Percentiles rank a stretch among this genome's conserved stretches.
Evolutionary conservation across 768 basidiomycete genomes (phyloP).

Genomic region (Russula dissimulans): DNA sequence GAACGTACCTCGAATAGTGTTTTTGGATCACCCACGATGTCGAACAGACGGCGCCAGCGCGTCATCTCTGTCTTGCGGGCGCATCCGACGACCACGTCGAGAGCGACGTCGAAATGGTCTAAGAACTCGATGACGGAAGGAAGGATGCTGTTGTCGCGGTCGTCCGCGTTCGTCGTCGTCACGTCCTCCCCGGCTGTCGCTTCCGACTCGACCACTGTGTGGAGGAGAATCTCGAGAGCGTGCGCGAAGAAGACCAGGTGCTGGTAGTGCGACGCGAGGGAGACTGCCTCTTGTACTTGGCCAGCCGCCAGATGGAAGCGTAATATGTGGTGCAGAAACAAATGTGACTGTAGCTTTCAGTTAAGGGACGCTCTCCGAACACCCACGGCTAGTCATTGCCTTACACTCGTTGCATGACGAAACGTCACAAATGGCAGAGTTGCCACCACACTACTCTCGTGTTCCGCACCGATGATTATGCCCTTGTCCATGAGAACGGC

Average conservation of each 20-base stretch:
- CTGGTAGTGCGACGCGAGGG: slow-evolving; percentile 80
- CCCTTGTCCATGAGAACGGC: slow-evolving; percentile 99
- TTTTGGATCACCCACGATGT: slow-evolving; percentile 84
- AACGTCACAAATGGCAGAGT: slow-evolving; percentile 87
- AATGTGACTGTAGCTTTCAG: slow-evolving; percentile 56
- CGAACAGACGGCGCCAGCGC: slow-evolving; percentile 82
- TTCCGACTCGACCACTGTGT: slow-evolving; percentile 88
- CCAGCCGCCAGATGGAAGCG: slow-evolving; percentile 65
- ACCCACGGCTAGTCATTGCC: slow-evolving; percentile 23
- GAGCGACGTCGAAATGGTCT: slow-evolving; percentile 83
- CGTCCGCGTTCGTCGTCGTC: not conserved
- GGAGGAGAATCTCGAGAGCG: slow-evolving; percentile 87
- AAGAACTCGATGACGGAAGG: slow-evolving; percentile 77
- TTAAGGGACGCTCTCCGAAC: not conserved
- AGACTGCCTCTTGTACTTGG: slow-evolving; percentile 66
- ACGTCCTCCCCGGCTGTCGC: slow-evolving; percentile 25
- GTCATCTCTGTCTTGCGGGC: slow-evolving; percentile 95
- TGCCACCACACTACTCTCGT: slow-evolving; percentile 67
- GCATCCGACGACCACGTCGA: slow-evolving; percentile 93
- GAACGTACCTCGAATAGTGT: slow-evolving; percentile 73
- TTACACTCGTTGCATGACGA: slow-evolving; percentile 80
- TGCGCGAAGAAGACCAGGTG: slow-evolving; percentile 88
- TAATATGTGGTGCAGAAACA: slow-evolving; percentile 90
- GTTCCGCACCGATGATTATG: slow-evolving; percentile 92
- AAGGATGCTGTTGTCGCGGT: slow-evolving; percentile 31